Evolutionary conservation across 805 yeast genomes (phyloP), one percentile per base, ranked within the genome.

Genomic region (Saturnispora diversa): DNA sequence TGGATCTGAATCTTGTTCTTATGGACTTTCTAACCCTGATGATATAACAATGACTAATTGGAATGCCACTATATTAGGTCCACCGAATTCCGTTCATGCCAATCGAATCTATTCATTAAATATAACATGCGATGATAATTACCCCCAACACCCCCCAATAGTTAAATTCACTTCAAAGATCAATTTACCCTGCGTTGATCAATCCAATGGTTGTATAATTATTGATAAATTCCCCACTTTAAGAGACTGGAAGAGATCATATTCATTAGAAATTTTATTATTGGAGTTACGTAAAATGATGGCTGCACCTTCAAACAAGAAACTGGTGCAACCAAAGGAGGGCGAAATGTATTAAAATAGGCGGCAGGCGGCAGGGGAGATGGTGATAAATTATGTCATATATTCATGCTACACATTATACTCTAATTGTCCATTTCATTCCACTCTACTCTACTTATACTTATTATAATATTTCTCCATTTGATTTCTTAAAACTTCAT

Each of bases 61-160:
- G 99, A 92, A 88, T 63, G 98, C 97, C 10, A 92, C 99, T 25
- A 90, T 92, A 39, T 68, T 92, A 49, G 99, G 99, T 0, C 98
- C 99, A 4, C 98, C 98, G 26, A 60, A 58, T 42, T 58, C 70
- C 47, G 75, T 75, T 21, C 97, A 90, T 59, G 97, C 88, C 60
- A 92, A 92, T 62, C 73, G 98, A 56, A 92, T 92, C 47, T 92
- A 92, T 60, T 80, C 85, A 26, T 68, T 92, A 42, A 77, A 74
- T 39, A 76, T 92, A 36, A 77, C 75, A 47, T 88, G 97, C 59
- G 97, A 87, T 16, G 77, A 75, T 5, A 65, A 70, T 6, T 92
- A 92, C 59, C 99, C 99, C 1, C 92, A 84, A 46, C 59, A 71
- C 50, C 96, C 99, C 3, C 99, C 99, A 12, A 58, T 60, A 30